Conservation (phyloP, 768 basidiomycete genomes). For the Leccinum fibrillosum region DNA sequence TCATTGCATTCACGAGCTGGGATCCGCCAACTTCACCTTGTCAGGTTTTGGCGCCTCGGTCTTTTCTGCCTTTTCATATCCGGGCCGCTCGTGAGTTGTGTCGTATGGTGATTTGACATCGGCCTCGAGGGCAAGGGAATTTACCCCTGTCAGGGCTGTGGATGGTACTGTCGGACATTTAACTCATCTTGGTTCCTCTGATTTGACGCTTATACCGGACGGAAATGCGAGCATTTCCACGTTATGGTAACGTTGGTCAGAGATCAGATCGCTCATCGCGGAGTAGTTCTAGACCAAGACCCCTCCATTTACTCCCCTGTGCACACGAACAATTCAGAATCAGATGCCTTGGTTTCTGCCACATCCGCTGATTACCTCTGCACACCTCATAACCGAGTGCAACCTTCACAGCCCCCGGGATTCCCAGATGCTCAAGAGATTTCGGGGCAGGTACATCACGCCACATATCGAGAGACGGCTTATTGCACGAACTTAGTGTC, state of each 20-base stretch:
- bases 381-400: background rate
- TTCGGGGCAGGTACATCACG: slow-evolving; percentile 10
- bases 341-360: background rate
- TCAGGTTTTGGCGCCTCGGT: background rate
- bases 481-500: slow-evolving; percentile 6
- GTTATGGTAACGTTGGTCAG: slow-evolving; percentile 1
- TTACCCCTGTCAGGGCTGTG: slow-evolving; percentile 3
- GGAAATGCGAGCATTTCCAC: background rate
- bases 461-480: slow-evolving; percentile 8
- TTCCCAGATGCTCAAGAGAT: slow-evolving; percentile 4
- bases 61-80: slow-evolving; percentile 7
- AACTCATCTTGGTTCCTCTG: background rate
- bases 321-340: background rate
- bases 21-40: background rate
- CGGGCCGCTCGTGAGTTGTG: background rate
- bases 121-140: slow-evolving; percentile 4
- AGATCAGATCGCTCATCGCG: slow-evolving; percentile 5
- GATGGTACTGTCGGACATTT: slow-evolving; percentile 6
- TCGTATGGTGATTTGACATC: slow-evolving; percentile 4
- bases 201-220: background rate
- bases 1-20: background rate
- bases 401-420: slow-evolving; percentile 4
- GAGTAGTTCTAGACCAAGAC: slow-evolving; percentile 7
- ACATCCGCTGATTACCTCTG: slow-evolving; percentile 3
- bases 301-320: background rate